A percentile compares a stretch with the other conserved stretches of the same genome.
Conservation (phyloP, 1,284 basidiomycete genomes). For the Clitocybe nebularis region DNA sequence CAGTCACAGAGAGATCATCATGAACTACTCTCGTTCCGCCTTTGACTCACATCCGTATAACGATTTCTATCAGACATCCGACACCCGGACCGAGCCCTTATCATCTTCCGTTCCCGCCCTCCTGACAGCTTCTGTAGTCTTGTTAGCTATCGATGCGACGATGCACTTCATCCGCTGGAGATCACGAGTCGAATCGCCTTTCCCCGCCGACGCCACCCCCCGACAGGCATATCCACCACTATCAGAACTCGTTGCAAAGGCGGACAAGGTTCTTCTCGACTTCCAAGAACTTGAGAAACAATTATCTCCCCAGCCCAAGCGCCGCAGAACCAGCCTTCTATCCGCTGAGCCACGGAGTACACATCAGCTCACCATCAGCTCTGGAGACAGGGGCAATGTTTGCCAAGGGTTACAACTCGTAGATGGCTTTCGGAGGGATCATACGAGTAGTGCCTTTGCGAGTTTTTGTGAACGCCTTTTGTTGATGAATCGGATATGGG, state of each 20-base stretch:
- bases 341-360: not conserved
- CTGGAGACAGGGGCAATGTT: not conserved
- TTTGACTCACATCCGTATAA: not conserved
- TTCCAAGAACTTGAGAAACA: constrained; percentile 16
- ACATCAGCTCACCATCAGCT: not conserved
- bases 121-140: constrained; percentile 26
- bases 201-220: not conserved
- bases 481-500: constrained; percentile 36
- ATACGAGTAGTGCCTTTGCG: constrained; percentile 27
- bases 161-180: constrained; percentile 17
- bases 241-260: constrained; percentile 21
- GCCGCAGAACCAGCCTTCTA: not conserved
- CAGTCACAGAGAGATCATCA: not conserved
- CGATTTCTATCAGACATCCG: constrained; percentile 2
- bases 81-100: constrained; percentile 8
- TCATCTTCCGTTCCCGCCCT: constrained; percentile 22
- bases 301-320: constrained; percentile 11
- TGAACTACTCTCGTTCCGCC: not conserved
- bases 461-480: constrained; percentile 38
- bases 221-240: constrained; percentile 13
- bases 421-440: not conserved
- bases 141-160: constrained; percentile 28
- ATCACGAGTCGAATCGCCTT: not conserved
- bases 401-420: not conserved
- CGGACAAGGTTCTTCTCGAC: constrained; percentile 23